Conservation (phyloP, 1,139 yeast genomes). For the Blastobotrys raffinosifermentans region DNA sequence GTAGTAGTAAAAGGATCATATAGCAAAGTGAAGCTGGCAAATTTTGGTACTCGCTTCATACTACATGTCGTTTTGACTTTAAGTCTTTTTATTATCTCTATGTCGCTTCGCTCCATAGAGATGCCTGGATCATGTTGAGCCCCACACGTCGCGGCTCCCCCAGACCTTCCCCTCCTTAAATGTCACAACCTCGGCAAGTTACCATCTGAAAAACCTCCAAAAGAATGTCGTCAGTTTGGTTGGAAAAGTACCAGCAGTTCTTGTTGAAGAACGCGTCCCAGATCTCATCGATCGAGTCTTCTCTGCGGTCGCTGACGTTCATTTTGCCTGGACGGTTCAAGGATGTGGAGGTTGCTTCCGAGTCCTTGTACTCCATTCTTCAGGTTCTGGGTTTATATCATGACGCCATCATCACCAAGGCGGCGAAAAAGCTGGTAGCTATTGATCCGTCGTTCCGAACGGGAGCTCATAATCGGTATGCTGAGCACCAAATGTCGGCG, state of each 20-base stretch:
- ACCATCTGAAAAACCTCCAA: neutral
- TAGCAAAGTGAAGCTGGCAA: too few species aligned
- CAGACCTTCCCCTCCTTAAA: neutral
- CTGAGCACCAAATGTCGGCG: conserved; percentile 25
- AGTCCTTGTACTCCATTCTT: conserved; percentile 30
- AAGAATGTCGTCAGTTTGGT: conserved; percentile 18
- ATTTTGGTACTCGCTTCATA: too few species aligned
- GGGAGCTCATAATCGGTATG: conserved; percentile 32
- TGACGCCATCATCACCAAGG: conserved; percentile 32
- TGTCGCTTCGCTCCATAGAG: too few species aligned
- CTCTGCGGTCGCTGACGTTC: conserved; percentile 34
- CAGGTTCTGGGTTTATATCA: conserved; percentile 37
- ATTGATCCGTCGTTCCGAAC: conserved; percentile 21
- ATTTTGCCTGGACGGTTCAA: conserved; percentile 38
- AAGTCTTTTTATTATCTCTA: too few species aligned
- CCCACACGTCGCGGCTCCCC: neutral
- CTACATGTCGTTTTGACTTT: too few species aligned
- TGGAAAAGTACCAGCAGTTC: conserved; percentile 26
- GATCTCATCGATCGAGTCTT: conserved; percentile 35
- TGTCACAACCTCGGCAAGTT: neutral
- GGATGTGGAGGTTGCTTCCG: conserved; percentile 36
- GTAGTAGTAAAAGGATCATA: too few species aligned
- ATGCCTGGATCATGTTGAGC: neutral
- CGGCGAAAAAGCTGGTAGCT: conserved; percentile 24
- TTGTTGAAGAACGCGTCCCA: conserved; percentile 35